phyloP scores from a whole-genome alignment of 1,139 yeast genomes.

The Saccharomycopsis hybrid region DNA sequence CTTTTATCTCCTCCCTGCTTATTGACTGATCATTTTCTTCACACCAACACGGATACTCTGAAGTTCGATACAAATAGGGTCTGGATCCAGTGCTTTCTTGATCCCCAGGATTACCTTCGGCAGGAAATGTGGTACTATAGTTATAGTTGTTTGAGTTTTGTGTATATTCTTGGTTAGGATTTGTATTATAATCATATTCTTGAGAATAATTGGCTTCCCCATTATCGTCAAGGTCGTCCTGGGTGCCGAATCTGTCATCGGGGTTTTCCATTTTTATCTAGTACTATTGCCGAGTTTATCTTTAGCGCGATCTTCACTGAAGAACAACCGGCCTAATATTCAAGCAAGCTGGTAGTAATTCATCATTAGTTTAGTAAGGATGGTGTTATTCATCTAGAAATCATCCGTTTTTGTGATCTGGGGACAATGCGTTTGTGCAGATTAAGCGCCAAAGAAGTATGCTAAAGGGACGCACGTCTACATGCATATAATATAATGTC shows the following conservation, averaged over 20 bases:
- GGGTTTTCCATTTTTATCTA: slow-evolving; percentile 3
- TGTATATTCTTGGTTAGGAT: not conserved
- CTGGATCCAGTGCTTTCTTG: not conserved
- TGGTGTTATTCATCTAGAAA: too few relatives aligned
- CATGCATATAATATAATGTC: too few relatives aligned
- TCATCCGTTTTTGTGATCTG: too few relatives aligned
- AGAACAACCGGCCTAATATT: too few relatives aligned
- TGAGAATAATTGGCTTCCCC: slow-evolving; percentile 2
- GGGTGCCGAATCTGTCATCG: not conserved
- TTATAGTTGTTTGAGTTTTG: not conserved
- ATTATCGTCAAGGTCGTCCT: not conserved
- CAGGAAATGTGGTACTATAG: not conserved
- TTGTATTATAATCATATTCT: slow-evolving; percentile 1
- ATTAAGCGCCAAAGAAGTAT: too few relatives aligned
- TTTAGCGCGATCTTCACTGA: not conserved
- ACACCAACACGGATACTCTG: slow-evolving; percentile 16
- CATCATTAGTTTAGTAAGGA: too few relatives aligned
- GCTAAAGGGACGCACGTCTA: too few relatives aligned
- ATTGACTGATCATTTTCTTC: slow-evolving; percentile 31
- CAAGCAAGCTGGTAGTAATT: too few relatives aligned
- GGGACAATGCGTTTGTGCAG: too few relatives aligned
- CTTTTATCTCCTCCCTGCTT: slow-evolving; percentile 53
- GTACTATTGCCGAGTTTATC: not conserved
- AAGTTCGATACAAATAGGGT: slow-evolving; percentile 5
- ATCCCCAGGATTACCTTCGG: not conserved